A percentile compares a stretch with the other conserved stretches of the same genome.
These are phyloP conservation scores for Pythium angustatum DNA, from an alignment of 352 stramenopile genomes.

Conservation along the genomic window DNA sequence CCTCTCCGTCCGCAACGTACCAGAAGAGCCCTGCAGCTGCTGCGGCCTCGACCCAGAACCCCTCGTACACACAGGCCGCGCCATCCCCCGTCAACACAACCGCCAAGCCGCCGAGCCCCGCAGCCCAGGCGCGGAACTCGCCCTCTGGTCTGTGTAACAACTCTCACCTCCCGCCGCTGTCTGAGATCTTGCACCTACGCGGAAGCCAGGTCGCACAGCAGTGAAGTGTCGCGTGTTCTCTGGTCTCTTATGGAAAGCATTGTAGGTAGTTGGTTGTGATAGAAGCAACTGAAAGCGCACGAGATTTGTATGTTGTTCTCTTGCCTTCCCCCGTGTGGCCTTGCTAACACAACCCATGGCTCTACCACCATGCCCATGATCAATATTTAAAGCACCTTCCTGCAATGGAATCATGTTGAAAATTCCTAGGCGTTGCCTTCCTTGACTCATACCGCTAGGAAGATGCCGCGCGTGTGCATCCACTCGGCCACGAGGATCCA, in stretches of 20 bases:
- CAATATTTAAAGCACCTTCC: no score
- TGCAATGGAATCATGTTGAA: no score
- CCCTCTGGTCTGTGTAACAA: slow-evolving; percentile 40
- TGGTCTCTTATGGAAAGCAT: slow-evolving; percentile 11
- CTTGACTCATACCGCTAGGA: slow-evolving; percentile 30
- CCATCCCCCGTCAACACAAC: background rate
- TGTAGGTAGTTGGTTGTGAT: slow-evolving; percentile 32
- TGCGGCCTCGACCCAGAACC: background rate
- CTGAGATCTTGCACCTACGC: slow-evolving; percentile 73
- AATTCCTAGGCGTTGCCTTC: slow-evolving; percentile 8
- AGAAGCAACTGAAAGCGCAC: slow-evolving; percentile 28
- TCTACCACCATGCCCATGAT: no score
- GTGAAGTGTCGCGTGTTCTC: slow-evolving; percentile 15
- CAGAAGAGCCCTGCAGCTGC: background rate
- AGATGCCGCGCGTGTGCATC: slow-evolving; percentile 33
- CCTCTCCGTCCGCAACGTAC: slow-evolving; percentile 9
- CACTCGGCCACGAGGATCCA: slow-evolving; percentile 44
- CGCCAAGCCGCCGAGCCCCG: slow-evolving; percentile 17
- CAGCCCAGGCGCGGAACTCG: slow-evolving; percentile 4
- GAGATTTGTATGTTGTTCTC: slow-evolving; percentile 9
- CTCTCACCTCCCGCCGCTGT: slow-evolving; percentile 61
- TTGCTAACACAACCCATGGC: background rate
- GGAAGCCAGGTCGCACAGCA: slow-evolving; percentile 37
- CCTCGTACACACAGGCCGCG: slow-evolving; percentile 4
- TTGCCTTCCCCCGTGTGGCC: background rate